Percentiles rank a stretch among this genome's conserved stretches.
phyloP scores from a whole-genome alignment of 192 early-diverging fungal species.

The Kickxella alabastrina region DNA sequence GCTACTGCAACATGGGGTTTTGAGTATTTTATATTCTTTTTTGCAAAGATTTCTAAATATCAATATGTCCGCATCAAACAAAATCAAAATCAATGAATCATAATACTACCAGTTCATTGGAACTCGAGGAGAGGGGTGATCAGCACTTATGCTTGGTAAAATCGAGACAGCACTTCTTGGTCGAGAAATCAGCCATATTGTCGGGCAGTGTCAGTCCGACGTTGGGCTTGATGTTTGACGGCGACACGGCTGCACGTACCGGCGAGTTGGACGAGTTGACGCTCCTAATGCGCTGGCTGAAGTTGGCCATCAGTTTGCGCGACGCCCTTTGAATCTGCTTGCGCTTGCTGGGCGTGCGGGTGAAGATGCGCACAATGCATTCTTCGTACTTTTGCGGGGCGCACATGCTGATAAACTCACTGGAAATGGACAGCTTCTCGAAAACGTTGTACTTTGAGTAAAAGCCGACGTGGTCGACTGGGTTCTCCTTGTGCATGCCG shows the following conservation, averaged over 20 bases:
- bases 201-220: constrained; percentile 40
- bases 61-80: too few species aligned
- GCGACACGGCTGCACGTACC: constrained; percentile 8
- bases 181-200: background rate
- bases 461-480: constrained; percentile 80
- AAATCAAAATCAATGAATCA: background rate
- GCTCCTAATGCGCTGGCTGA: constrained; percentile 8
- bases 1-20: too few species aligned
- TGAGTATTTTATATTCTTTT: background rate
- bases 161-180: constrained; percentile 32
- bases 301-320: constrained; percentile 27
- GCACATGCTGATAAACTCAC: constrained; percentile 64
- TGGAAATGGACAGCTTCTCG: constrained; percentile 61
- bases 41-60: background rate
- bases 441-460: constrained; percentile 64
- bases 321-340: constrained; percentile 42
- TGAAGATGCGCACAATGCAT: constrained; percentile 44
- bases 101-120: too few species aligned
- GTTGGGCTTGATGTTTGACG: constrained; percentile 36
- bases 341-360: constrained; percentile 35
- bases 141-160: constrained; percentile 8
- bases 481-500: constrained; percentile 82
- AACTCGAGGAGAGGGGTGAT: too few species aligned
- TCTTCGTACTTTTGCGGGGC: constrained; percentile 50
- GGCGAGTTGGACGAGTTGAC: background rate